Evolutionary conservation across 257 asterid genomes (phyloP), one percentile per base, ranked within the genome.

Genomic region (Handroanthus guayacan): DNA sequence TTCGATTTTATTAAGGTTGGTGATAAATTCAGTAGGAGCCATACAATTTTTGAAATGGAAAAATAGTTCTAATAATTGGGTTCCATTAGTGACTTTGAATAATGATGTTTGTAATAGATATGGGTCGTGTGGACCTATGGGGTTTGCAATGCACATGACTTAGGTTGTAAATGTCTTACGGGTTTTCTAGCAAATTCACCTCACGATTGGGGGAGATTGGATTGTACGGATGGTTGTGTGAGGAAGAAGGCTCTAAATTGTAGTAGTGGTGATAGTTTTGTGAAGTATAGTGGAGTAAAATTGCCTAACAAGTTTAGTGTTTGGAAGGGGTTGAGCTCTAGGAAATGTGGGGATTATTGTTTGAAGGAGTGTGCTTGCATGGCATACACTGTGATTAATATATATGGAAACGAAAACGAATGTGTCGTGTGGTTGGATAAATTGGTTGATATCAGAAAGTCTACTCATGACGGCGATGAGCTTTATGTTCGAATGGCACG

Each of bases 81-180:
- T 66, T 39, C 18, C 72, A 18, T 54, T 81, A 70, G 54, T 67
- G 45, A 71, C 75, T 14, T 38, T 85, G 69, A 85, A 80, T 31
- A 72, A 47, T 73, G 87, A 78, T 38, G 47, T 37, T 8, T 85
- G 91, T 36, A 86, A 86, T 34, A 20, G 20, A 5, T 87, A 83
- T 68, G 81, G 64, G 13, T 63, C 79, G 8, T 87, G 91, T 77
- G 86, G 88, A 12, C 83, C 85, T 80, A 76, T 14, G 82, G 83
- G 47, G 9, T 81, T 47, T 87, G 89, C 48, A 3, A 55, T 16
- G 34, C 71, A 2, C 55, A 77, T 1, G 78, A 75, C 37, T 80
- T 47, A 44, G 17, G 63, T 6, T 87, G 91, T 55, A 5, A 47
- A 17, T 87, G 89, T 69, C 83, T 77, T 0, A 34, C 73, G 66